These are phyloP conservation scores for Nemania sp. DNA, from an alignment of 2,329 filamentous ascomycete genomes.

Conservation along the genomic window DNA sequence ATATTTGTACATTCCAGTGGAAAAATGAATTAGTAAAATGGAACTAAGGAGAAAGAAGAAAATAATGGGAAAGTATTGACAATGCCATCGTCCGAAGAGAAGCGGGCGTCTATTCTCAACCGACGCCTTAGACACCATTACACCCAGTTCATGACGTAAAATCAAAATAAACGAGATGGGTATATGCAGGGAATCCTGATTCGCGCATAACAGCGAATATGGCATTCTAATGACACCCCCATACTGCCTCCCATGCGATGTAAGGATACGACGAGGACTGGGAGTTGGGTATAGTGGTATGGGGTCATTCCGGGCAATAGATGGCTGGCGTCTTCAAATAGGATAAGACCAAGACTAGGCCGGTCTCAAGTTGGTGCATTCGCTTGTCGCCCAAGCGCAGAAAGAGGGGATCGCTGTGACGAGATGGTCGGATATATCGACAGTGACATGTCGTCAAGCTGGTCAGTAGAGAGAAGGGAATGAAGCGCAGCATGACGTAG, in stretches of 20 bases:
- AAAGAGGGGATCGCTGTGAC: conserved; percentile 23
- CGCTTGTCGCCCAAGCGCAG: conserved; percentile 24
- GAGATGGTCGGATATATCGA: conserved; percentile 22
- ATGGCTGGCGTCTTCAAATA: neutral
- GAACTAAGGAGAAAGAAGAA: neutral
- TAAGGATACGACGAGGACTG: conserved; percentile 5
- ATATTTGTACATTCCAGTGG: neutral
- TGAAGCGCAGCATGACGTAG: conserved; percentile 37
- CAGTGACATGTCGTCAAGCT: conserved; percentile 36
- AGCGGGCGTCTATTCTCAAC: conserved; percentile 22
- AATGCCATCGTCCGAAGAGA: conserved; percentile 14
- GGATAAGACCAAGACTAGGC: conserved; percentile 12
- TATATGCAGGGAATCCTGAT: conserved; percentile 34
- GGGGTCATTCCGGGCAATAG: neutral
- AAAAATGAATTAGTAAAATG: neutral
- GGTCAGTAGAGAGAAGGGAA: conserved; percentile 6
- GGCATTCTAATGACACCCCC: conserved; percentile 28
- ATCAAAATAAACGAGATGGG: conserved; percentile 4
- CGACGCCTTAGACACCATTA: conserved; percentile 11
- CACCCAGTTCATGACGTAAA: conserved; percentile 26
- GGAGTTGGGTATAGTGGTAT: neutral
- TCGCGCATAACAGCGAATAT: conserved; percentile 14
- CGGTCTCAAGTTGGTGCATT: conserved; percentile 17
- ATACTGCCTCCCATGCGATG: neutral
- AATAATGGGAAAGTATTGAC: neutral